phyloP scores from a whole-genome alignment of 2,329 filamentous ascomycete genomes.

The Trichoderma sp. region DNA sequence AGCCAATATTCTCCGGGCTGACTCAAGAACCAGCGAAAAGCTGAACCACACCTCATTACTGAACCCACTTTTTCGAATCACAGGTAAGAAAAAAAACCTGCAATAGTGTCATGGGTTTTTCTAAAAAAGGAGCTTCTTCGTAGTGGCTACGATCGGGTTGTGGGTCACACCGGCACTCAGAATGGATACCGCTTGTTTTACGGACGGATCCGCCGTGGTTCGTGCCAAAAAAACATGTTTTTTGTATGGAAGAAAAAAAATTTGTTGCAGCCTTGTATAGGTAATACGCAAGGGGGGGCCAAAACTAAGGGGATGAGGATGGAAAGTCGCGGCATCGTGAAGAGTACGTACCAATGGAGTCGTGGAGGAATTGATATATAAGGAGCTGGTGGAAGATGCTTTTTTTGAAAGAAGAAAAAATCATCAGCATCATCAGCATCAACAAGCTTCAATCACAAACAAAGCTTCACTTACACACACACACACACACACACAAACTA shows the following conservation, averaged over 20 bases:
- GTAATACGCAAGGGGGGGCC: background rate
- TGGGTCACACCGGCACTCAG: conserved; percentile 15
- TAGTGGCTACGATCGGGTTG: conserved; percentile 26
- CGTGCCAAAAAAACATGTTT: conserved; percentile 5
- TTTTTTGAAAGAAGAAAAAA: background rate
- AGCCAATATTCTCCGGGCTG: conserved; percentile 9
- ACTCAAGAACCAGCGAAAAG: conserved; percentile 1
- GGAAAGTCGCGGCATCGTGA: conserved; percentile 28
- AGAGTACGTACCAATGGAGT: conserved; percentile 20
- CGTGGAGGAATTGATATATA: conserved; percentile 14
- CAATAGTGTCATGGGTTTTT: background rate
- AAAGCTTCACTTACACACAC: background rate
- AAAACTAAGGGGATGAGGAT: background rate
- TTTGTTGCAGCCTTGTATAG: background rate
- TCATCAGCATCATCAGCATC: conserved; percentile 4
- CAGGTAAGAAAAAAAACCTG: background rate
- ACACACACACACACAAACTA: too few relatives aligned
- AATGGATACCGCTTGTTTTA: background rate
- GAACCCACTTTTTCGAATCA: background rate
- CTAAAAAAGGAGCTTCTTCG: background rate
- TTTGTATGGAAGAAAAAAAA: background rate
- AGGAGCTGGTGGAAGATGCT: background rate
- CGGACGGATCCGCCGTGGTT: conserved; percentile 15
- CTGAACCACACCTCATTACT: conserved; percentile 7
- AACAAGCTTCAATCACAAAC: background rate